A percentile compares a stretch with the other conserved stretches of the same genome.
These are phyloP conservation scores for Sisymbrium altissimum DNA, from an alignment of 345 rosid genomes.

Conservation along the genomic window DNA sequence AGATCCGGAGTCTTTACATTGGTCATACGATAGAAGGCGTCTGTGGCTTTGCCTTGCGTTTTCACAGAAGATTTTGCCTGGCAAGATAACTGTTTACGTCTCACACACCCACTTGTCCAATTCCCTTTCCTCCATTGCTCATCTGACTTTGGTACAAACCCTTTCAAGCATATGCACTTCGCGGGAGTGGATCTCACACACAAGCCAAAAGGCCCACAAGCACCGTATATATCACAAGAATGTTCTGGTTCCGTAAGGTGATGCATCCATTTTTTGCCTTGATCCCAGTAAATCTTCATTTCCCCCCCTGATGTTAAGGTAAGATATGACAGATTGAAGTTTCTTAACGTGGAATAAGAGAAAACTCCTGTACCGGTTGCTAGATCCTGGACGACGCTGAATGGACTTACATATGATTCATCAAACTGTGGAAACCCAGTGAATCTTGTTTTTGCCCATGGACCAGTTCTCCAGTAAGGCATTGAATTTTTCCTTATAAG, in stretches of 20 bases:
- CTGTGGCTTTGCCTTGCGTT: conserved; percentile 14
- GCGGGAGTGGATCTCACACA: conserved; percentile 25
- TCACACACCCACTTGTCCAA: conserved; percentile 35
- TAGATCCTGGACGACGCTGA: conserved; percentile 24
- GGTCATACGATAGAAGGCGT: conserved; percentile 23
- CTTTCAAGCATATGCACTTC: conserved; percentile 29
- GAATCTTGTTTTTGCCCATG: conserved; percentile 34
- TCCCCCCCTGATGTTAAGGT: conserved; percentile 26
- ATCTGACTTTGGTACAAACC: conserved; percentile 27
- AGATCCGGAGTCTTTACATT: conserved; percentile 30
- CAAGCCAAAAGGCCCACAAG: conserved; percentile 32
- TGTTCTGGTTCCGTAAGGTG: conserved; percentile 13
- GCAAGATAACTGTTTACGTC: conserved; percentile 20
- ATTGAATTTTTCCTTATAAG: conserved; percentile 9
- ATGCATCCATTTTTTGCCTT: conserved; percentile 15
- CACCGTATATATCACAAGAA: conserved; percentile 28
- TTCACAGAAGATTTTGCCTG: background rate
- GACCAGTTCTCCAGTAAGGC: conserved; percentile 35
- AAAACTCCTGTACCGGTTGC: conserved; percentile 16
- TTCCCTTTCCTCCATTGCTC: conserved; percentile 22
- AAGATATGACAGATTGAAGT: conserved; percentile 13
- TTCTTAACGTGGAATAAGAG: conserved; percentile 12
- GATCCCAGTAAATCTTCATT: conserved; percentile 23
- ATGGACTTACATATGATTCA: conserved; percentile 27
- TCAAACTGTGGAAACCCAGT: conserved; percentile 12